Percentiles rank a stretch among this genome's conserved stretches.
Conservation (phyloP, 2,329 filamentous ascomycete species). For the Talaromyces sp. region DNA sequence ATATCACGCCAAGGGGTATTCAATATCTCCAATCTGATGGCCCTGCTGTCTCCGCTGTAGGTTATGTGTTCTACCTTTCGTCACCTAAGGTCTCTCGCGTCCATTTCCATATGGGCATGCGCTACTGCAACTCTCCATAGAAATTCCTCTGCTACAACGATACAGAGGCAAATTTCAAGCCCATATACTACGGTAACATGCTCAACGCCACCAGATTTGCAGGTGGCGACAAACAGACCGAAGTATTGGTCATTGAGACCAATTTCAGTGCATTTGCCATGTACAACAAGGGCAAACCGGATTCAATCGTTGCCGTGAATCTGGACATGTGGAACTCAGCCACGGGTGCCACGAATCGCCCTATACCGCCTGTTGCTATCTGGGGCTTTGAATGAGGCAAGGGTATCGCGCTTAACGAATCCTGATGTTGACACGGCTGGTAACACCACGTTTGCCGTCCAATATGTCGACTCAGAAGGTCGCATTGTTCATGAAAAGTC, state of each 20-base stretch:
- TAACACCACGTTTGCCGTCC: background rate
- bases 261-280: background rate
- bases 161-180: background rate
- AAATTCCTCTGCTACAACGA: background rate
- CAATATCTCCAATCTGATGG: background rate
- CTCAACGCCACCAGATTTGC: background rate
- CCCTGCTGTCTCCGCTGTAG: background rate
- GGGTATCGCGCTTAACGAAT: background rate
- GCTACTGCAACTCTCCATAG: background rate
- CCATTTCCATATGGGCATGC: background rate
- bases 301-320: background rate
- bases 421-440: background rate
- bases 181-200: background rate
- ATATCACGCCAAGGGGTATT: background rate
- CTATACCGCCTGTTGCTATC: background rate
- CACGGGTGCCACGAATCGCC: background rate
- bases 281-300: background rate
- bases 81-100: background rate
- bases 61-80: background rate
- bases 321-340: slow-evolving; percentile 2
- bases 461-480: background rate
- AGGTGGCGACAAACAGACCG: background rate
- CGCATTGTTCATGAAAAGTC: background rate
- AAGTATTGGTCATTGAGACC: background rate
- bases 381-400: background rate